Evolutionary conservation across 2,329 filamentous ascomycete species (phyloP), one percentile per base, ranked within the genome.

Genomic region (Arthrobotrys conoides): DNA sequence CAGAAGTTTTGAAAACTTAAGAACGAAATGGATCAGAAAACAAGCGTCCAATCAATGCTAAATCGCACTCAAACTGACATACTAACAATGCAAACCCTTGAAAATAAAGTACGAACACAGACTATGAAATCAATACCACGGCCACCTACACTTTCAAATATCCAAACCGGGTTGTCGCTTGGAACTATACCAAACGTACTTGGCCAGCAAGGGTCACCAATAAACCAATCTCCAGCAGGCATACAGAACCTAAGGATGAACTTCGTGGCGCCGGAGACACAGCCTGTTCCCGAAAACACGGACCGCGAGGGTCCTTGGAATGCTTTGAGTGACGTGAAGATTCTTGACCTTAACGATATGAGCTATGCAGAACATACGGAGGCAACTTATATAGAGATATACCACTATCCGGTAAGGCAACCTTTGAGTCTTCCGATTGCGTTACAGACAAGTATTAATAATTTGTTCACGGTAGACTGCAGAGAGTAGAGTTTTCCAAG

Each of bases 331-430:
- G 55, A 44, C 30, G 16, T 41, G 48, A 71, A 63, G 9, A 49
- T 71, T 14, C 18, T 63, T 8, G 67, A 53, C 2, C 14, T 63
- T 16, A n/a, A 41, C 14, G 67, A 71, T 16, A 24, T 71, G 10
- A 27, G 24, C 6, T 71, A 53, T 33, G 3, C 55, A 14, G 67
- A 71, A 5, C 55, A 64, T 24, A 71, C 67, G 0, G 67, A 71
- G 33, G 67, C 67, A 22, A 41, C 41, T 14, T 71, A 63, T 44
- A 33, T 71, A 10, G 67, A 71, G 22, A 61, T 71, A 20, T 71
- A 46, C 18, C 53, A 71, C 30, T 71, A 71, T 30, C 67, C 67
- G 44, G 67, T 71, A 41, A 24, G 67, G 6, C 27, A 30, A 30
- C 3, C 3, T 30, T 30, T 6, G 27, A 3, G 3, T 30, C 6